A percentile compares a stretch with the other conserved stretches of the same genome.
Evolutionary conservation across 208 protist genomes (phyloP).

Genomic region (Trypanosoma melophagium): DNA sequence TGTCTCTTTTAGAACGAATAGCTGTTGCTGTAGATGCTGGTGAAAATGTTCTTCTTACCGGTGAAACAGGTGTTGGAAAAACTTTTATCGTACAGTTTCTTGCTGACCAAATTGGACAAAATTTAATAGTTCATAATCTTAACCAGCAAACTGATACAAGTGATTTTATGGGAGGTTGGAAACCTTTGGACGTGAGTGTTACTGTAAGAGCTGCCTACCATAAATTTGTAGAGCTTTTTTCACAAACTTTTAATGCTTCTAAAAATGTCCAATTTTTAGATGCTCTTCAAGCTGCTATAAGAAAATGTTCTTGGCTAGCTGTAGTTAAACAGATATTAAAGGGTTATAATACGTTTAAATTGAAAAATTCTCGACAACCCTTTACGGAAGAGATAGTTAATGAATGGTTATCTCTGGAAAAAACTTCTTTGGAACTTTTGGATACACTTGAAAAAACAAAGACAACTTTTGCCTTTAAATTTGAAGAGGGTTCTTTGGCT

Average conservation of each 20-base stretch:
- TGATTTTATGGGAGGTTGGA: constrained; percentile 99
- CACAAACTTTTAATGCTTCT: constrained; percentile 89
- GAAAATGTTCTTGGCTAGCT: constrained; percentile 61
- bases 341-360: constrained; percentile 60
- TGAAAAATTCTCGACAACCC: constrained; percentile 46
- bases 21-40: constrained; percentile 82
- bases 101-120: constrained; percentile 84
- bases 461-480: constrained; percentile 96
- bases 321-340: constrained; percentile 76
- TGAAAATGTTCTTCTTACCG: constrained; percentile 97
- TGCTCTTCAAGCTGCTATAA: constrained; percentile 56
- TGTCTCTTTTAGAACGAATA: constrained; percentile 95
- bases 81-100: constrained; percentile 93
- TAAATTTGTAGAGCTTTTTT: constrained; percentile 93
- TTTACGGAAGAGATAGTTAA: constrained; percentile 28
- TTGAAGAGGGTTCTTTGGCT: constrained; percentile 97
- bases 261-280: constrained; percentile 83
- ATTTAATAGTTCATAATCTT: constrained; percentile 98
- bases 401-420: constrained; percentile 68
- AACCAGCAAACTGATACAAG: constrained; percentile 98
- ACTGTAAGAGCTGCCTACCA: constrained; percentile 67
- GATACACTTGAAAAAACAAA: constrained; percentile 53
- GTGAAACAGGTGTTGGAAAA: constrained; percentile 98
- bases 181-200: constrained; percentile 95
- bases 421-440: constrained; percentile 48